Base-by-base conservation (phyloP, 176 grass and related monocot species). In the Tuctoria greenei region DNA sequence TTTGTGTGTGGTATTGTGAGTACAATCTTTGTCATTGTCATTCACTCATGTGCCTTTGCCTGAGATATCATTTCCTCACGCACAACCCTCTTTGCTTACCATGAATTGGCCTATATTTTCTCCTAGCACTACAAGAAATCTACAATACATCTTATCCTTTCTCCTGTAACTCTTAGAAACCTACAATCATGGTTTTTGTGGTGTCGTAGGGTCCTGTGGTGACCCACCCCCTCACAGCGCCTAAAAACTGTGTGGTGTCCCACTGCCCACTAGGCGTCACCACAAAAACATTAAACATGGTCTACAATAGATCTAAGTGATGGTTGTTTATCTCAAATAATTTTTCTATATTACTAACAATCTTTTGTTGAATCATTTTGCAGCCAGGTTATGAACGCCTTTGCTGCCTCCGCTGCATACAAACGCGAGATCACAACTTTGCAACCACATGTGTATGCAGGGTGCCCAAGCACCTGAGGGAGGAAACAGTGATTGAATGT, bases 401-500 rank as follows among this genome's bases (percentile, higher is more conserved):
- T 52, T 94, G 92, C 75, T 94, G 92, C 61, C 88, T 94, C 16
- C 72, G 82, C 20, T 94, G 92, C 82, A 91, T 94, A 43, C 92
- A 94, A 72, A 88, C 88, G 27, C 71, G 92, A 63, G 92, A 88
- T 82, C 91, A 94, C 78, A 94, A 94, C 41, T 91, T 86, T 56
- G 82, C 85, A 45, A 94, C 88, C n/a, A 91, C 92, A 2, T 94
- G 88, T 31, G 88, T 94, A 2, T 90, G 92, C 73, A 83, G 88
- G 56, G 85, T 94, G 24, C 92, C 92, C 43, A 94, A 94, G 67
- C 88, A 94, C 78, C 79, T 91, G 17, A 77, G 92, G 67, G 85
- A 94, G 79, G 92, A 94, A 71, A 88, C 86, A 39, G 88, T 91
- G 45, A 94, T 94, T 42, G 91, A 94, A 80, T 93, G 88, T 25